Percentiles rank a stretch among this genome's conserved stretches.
These are phyloP conservation scores for Torulaspora pretoriensis DNA, from an alignment of 1,139 yeast genomes.

Conservation along the genomic window DNA sequence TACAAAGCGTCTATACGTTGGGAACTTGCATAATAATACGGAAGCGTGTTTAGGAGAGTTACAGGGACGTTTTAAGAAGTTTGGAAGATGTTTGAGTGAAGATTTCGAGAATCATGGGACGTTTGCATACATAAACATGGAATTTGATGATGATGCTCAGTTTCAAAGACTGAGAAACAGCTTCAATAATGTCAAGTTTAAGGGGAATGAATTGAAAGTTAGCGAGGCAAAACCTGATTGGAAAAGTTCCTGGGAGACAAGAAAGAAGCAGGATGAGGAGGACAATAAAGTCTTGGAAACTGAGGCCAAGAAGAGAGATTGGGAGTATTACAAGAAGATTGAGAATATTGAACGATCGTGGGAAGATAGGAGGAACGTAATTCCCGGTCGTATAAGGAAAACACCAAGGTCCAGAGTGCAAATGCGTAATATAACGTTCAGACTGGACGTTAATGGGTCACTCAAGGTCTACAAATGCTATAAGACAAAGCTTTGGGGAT, in stretches of 20 bases:
- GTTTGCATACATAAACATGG: constrained; percentile 66
- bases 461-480: constrained; percentile 54
- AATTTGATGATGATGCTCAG: constrained; percentile 45
- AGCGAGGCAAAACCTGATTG: constrained; percentile 47
- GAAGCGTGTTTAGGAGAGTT: constrained; percentile 38
- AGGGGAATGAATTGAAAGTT: constrained; percentile 63
- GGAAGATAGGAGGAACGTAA: constrained; percentile 46
- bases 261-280: constrained; percentile 36
- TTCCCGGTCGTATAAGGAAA: constrained; percentile 61
- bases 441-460: constrained; percentile 61
- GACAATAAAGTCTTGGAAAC: constrained; percentile 31
- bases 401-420: constrained; percentile 45
- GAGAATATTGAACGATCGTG: constrained; percentile 42
- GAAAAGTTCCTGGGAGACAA: constrained; percentile 45
- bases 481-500: constrained; percentile 87
- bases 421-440: constrained; percentile 54
- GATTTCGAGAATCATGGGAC: constrained; percentile 43
- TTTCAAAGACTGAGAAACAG: constrained; percentile 47
- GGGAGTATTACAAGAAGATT: constrained; percentile 39
- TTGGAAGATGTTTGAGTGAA: constrained; percentile 45
- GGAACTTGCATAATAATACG: constrained; percentile 44
- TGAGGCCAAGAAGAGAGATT: constrained; percentile 39
- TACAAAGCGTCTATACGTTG: constrained; percentile 45
- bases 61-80: constrained; percentile 44
- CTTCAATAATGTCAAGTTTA: constrained; percentile 66